These are phyloP conservation scores for Thermochaetoides thermophila DNA, from an alignment of 495 filamentous ascomycete genomes.

Conservation along the genomic window DNA sequence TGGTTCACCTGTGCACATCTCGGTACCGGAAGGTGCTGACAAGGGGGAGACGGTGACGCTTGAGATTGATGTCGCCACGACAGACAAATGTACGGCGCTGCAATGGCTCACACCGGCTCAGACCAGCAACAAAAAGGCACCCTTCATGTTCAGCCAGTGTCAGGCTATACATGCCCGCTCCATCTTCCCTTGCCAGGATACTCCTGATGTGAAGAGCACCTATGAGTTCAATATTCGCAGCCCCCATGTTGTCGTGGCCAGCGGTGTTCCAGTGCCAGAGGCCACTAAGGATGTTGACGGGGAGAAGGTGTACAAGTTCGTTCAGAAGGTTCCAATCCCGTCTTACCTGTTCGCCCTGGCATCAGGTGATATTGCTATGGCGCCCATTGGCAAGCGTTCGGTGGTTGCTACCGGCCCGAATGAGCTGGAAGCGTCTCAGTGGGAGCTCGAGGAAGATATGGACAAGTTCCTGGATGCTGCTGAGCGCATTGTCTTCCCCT, in stretches of 20 bases:
- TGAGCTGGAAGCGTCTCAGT: constrained; percentile 67
- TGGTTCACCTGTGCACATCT: constrained; percentile 65
- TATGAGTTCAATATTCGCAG: constrained; percentile 79
- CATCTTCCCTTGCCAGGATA: constrained; percentile 93
- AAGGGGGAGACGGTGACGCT: constrained; percentile 50
- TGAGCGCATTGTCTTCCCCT: constrained; percentile 77
- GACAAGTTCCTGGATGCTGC: constrained; percentile 82
- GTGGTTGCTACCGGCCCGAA: constrained; percentile 76
- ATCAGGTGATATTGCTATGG: constrained; percentile 74
- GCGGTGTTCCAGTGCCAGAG: constrained; percentile 54
- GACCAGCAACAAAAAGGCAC: constrained; percentile 82
- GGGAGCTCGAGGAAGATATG: constrained; percentile 78
- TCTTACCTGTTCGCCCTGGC: constrained; percentile 88
- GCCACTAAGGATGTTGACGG: constrained; percentile 28
- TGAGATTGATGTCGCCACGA: constrained; percentile 49
- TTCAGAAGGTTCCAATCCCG: constrained; percentile 82
- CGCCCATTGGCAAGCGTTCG: constrained; percentile 71
- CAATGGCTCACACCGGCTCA: constrained; percentile 88
- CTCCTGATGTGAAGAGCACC: constrained; percentile 84
- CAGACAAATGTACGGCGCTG: constrained; percentile 73
- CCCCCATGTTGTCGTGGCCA: constrained; percentile 74
- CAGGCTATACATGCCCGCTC: constrained; percentile 91
- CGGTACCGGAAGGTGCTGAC: constrained; percentile 44
- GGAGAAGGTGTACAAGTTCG: constrained; percentile 59
- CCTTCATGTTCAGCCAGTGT: constrained; percentile 97